Conservation (phyloP, 352 stramenopile genomes). For the Pythium aristosporum region DNA sequence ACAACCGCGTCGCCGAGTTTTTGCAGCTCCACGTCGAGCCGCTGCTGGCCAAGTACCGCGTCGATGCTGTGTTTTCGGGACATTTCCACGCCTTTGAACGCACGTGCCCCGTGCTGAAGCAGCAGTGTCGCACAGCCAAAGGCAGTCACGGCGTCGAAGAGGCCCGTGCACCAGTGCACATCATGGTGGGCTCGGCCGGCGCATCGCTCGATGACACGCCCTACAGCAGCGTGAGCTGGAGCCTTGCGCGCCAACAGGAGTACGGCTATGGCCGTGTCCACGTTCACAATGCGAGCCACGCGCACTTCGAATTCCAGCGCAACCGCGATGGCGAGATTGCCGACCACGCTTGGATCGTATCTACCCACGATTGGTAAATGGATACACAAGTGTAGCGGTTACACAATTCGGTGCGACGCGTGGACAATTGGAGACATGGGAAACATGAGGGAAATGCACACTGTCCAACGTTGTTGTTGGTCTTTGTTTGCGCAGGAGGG, state of each 20-base stretch:
- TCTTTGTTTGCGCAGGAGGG: too few relatives aligned
- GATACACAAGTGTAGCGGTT: too few relatives aligned
- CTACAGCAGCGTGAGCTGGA: constrained; percentile 20
- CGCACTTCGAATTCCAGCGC: constrained; percentile 41
- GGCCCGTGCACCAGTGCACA: constrained; percentile 31
- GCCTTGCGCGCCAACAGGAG: constrained; percentile 26
- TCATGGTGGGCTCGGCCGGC: constrained; percentile 50
- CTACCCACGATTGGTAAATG: constrained; percentile 32
- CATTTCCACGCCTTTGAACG: constrained; percentile 39
- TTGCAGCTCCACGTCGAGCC: constrained; percentile 24
- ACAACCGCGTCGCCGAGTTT: constrained; percentile 20
- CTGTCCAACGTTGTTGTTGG: too few relatives aligned
- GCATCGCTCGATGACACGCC: constrained; percentile 38
- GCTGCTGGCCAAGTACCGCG: constrained; percentile 24
- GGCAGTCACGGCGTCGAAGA: neutral
- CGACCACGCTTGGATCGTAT: constrained; percentile 38
- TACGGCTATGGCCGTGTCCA: constrained; percentile 46
- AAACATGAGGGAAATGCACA: too few relatives aligned
- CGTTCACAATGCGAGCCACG: constrained; percentile 39
- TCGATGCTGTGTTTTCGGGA: constrained; percentile 33
- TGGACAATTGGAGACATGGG: too few relatives aligned
- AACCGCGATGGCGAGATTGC: constrained; percentile 28
- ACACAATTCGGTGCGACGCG: too few relatives aligned
- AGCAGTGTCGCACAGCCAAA: constrained; percentile 25
- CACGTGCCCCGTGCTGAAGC: constrained; percentile 30